These are phyloP conservation scores for Termitomyces bulborhizus DNA, from an alignment of 768 basidiomycete genomes.

Conservation along the genomic window DNA sequence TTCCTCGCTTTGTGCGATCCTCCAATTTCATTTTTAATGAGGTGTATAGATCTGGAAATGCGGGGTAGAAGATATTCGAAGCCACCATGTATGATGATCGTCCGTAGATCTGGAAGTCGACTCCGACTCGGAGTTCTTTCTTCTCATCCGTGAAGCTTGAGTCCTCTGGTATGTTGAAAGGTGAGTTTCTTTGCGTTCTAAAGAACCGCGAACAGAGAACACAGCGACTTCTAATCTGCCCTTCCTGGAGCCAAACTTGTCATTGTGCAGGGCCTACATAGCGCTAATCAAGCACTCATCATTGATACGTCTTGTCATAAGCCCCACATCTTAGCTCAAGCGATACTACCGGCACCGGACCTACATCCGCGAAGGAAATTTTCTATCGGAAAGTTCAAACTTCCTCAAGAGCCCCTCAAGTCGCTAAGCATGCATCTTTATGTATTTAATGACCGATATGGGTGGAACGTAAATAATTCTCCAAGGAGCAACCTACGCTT, in stretches of 20 bases:
- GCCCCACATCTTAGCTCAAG: neutral
- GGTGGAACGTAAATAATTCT: neutral
- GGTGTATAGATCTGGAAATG: neutral
- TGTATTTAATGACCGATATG: neutral
- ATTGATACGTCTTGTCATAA: neutral
- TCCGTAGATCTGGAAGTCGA: neutral
- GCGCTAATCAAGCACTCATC: neutral
- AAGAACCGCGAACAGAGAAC: neutral
- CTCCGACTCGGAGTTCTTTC: constrained; percentile 1
- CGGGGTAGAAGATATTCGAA: neutral
- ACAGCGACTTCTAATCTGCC: neutral
- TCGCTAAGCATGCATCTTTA: neutral
- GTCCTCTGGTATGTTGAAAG: neutral
- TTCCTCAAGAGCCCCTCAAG: neutral
- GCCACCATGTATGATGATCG: neutral
- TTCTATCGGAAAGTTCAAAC: neutral
- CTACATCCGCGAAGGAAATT: neutral
- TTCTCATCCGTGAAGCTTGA: neutral
- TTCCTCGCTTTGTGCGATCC: neutral
- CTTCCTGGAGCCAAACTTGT: neutral
- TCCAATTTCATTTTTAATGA: neutral
- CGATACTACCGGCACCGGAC: neutral
- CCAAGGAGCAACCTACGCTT: neutral
- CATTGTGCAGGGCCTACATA: neutral
- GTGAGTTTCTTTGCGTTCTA: neutral